Conservation (phyloP, 2,329 filamentous ascomycete genomes). For the Trichoderma breve region DNA sequence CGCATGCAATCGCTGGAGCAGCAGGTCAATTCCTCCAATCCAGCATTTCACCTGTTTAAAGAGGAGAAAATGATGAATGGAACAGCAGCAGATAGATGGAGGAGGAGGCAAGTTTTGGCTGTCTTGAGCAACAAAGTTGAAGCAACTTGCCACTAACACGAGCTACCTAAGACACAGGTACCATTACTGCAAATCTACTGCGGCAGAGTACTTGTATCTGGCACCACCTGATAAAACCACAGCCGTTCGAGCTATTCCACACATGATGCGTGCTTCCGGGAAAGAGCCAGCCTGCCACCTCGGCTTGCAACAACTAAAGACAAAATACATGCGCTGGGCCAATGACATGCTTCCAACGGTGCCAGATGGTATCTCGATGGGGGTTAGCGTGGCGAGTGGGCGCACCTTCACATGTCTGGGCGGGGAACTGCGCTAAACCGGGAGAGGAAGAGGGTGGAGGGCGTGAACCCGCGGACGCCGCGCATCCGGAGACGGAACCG, state of each 20-base stretch:
- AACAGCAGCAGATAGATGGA: neutral
- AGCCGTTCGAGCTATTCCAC: neutral
- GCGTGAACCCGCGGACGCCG: conserved; percentile 18
- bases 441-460: neutral
- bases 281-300: conserved; percentile 6
- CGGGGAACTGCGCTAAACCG: neutral
- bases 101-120: neutral
- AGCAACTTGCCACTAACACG: conserved; percentile 15
- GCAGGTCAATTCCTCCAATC: neutral
- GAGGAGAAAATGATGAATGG: neutral
- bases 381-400: neutral
- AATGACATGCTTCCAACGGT: neutral
- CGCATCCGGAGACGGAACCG: conserved; percentile 1
- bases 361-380: neutral
- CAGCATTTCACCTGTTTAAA: neutral
- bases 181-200: neutral
- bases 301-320: neutral
- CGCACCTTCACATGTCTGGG: conserved; percentile 16
- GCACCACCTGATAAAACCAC: neutral
- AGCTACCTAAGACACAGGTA: neutral
- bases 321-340: neutral
- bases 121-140: neutral
- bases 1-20: neutral
- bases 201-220: neutral
- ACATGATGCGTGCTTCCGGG: conserved; percentile 12